Evolutionary conservation across 2,329 filamentous ascomycete genomes (phyloP), one percentile per base, ranked within the genome.

Genomic region (Talaromyces funiculosus): DNA sequence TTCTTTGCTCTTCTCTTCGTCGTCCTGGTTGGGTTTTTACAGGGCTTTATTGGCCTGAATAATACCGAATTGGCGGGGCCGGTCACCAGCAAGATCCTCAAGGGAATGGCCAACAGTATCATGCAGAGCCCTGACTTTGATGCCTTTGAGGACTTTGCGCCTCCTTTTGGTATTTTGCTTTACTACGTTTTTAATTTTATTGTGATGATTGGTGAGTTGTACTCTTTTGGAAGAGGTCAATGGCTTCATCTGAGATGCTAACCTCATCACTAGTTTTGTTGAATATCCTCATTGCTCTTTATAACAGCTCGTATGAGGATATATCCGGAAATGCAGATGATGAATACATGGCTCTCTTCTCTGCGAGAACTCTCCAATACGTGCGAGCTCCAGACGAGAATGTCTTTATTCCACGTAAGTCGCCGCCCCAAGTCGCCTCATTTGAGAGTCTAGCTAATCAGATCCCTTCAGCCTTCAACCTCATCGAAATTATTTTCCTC

Each of bases 181-280:
- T 99, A 99, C 79, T 99, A 99, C 78, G 85, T 95, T 71, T 99
- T 97, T 75, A 96, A 93, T 18, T 99, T 99, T 70, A 87, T 97
- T 40, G 90, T 99, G 69, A 97, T 96, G 89, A 92, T 94, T 64
- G 70, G 77, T 79, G 67, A 66, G 73, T 68, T 5, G 8, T 12
- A n/a, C n/a, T n/a, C n/a, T n/a, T n/a, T n/a, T n/a, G n/a, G n/a
- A n/a, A n/a, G n/a, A n/a, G n/a, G n/a, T n/a, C n/a, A n/a, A n/a
- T n/a, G n/a, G n/a, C n/a, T n/a, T n/a, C n/a, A n/a, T n/a, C n/a
- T n/a, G n/a, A n/a, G n/a, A n/a, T n/a, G n/a, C n/a, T n/a, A n/a
- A n/a, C n/a, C n/a, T n/a, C n/a, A n/a, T n/a, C n/a, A n/a, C n/a
- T n/a, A 78, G 82, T 99, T 60, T 81, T 97, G 26, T 85, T 99